A percentile compares a stretch with the other conserved stretches of the same genome.
These are phyloP conservation scores for Celoporthe dispersa DNA, from an alignment of 2,329 filamentous ascomycete species.

Conservation along the genomic window DNA sequence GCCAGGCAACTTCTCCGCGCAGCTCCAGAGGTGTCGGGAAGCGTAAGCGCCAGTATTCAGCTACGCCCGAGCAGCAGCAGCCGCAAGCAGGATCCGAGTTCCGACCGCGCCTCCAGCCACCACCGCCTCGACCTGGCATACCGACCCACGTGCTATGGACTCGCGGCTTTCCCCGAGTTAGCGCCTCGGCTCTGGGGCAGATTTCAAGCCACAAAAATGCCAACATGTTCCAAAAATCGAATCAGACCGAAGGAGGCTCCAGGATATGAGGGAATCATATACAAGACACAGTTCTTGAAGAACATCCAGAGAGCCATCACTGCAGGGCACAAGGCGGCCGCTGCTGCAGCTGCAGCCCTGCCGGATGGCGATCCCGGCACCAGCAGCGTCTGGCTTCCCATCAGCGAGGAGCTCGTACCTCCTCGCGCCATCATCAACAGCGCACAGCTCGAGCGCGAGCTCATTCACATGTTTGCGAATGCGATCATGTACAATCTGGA, in stretches of 20 bases:
- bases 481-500: conserved; percentile 98
- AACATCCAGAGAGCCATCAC: conserved; percentile 77
- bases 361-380: conserved; percentile 62
- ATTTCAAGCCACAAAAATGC: conserved; percentile 78
- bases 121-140: conserved; percentile 36
- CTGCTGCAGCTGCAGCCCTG: conserved; percentile 63
- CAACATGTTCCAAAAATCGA: conserved; percentile 76
- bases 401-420: conserved; percentile 77
- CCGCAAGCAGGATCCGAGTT: conserved; percentile 19
- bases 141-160: conserved; percentile 75
- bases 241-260: conserved; percentile 77
- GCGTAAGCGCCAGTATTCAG: conserved; percentile 61
- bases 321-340: conserved; percentile 69
- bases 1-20: conserved; percentile 43
- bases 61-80: conserved; percentile 34
- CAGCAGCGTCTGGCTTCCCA: conserved; percentile 66
- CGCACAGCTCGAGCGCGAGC: conserved; percentile 86
- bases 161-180: conserved; percentile 74
- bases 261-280: conserved; percentile 74
- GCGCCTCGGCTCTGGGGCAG: conserved; percentile 73
- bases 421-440: conserved; percentile 93
- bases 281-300: conserved; percentile 77
- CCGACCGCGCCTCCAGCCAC: conserved; percentile 15
- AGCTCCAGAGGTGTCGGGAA: conserved; percentile 48
- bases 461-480: conserved; percentile 97